A percentile compares a stretch with the other conserved stretches of the same genome.
These are phyloP conservation scores for Sordaria brevicollis DNA, from an alignment of 495 filamentous ascomycete species.

Conservation along the genomic window DNA sequence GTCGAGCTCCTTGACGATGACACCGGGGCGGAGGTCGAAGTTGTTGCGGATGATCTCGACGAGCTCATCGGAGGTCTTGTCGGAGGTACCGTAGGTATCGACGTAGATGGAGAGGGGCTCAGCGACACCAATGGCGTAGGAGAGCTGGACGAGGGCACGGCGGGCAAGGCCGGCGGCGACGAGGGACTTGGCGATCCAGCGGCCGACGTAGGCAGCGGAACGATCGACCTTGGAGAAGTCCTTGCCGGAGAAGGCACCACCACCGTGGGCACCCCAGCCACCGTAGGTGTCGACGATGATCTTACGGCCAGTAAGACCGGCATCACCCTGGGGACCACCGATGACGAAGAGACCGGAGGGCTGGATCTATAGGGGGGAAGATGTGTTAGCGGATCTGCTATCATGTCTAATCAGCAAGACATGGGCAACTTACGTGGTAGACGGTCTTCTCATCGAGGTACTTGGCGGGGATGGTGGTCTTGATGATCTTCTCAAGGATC, in stretches of 20 bases:
- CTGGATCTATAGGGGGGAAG: slow-evolving; percentile 54
- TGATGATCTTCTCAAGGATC: slow-evolving; percentile 95
- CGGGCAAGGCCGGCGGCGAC: slow-evolving; percentile 80
- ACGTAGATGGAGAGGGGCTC: slow-evolving; percentile 91
- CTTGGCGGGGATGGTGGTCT: slow-evolving; percentile 82
- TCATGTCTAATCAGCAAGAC: background rate
- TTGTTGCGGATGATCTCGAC: slow-evolving; percentile 88
- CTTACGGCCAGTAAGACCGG: slow-evolving; percentile 97
- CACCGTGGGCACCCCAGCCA: slow-evolving; percentile 99
- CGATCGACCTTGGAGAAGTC: slow-evolving; percentile 99
- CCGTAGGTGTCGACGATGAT: slow-evolving; percentile 99
- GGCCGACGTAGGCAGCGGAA: slow-evolving; percentile 91
- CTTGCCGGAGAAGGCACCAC: slow-evolving; percentile 99
- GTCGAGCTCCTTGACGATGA: slow-evolving; percentile 96
- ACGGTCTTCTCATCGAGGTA: slow-evolving; percentile 86
- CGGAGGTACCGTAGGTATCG: slow-evolving; percentile 73
- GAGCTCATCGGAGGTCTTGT: slow-evolving; percentile 64
- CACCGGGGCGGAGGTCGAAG: slow-evolving; percentile 95
- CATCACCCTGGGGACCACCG: slow-evolving; percentile 97
- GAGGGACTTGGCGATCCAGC: slow-evolving; percentile 98
- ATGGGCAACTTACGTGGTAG: slow-evolving; percentile 62
- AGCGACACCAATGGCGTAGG: slow-evolving; percentile 96
- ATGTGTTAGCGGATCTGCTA: slow-evolving; percentile 16
- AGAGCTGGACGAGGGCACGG: slow-evolving; percentile 90
- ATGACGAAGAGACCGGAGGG: slow-evolving; percentile 98